Percentiles rank a stretch among this genome's conserved stretches.
These are phyloP conservation scores for Mycena galericulata DNA, from an alignment of 768 basidiomycete species.

Conservation along the genomic window DNA sequence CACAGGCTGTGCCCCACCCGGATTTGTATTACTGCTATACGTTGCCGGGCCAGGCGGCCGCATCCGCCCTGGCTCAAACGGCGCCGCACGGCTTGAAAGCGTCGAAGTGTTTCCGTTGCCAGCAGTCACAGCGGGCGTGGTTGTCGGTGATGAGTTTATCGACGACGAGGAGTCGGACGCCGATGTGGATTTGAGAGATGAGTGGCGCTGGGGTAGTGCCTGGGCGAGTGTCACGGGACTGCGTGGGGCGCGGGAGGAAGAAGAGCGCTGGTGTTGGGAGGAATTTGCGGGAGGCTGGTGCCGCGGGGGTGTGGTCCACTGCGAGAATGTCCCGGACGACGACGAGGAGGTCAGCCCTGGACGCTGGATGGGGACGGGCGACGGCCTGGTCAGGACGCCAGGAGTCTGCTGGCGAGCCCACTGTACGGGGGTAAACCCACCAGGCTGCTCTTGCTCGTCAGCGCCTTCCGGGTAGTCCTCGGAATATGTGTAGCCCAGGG, in stretches of 20 bases:
- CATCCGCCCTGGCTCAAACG: constrained; percentile 61
- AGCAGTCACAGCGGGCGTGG: constrained; percentile 35
- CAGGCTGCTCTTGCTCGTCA: constrained; percentile 13
- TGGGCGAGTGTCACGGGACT: constrained; percentile 38
- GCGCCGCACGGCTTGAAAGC: constrained; percentile 65
- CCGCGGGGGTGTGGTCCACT: constrained; percentile 23
- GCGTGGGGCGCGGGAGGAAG: constrained; percentile 40
- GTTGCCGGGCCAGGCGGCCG: background rate
- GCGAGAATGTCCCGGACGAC: constrained; percentile 14
- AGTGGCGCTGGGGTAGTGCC: constrained; percentile 41
- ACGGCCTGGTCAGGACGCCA: constrained; percentile 11
- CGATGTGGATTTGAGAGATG: constrained; percentile 42
- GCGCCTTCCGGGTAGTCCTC: constrained; percentile 42
- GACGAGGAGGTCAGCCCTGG: constrained; percentile 11
- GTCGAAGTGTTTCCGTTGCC: constrained; percentile 43
- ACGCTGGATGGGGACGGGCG: constrained; percentile 31
- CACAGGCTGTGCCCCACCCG: background rate
- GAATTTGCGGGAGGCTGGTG: constrained; percentile 24
- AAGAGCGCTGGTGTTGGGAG: constrained; percentile 38
- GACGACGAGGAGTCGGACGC: constrained; percentile 36
- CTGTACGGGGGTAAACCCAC: background rate
- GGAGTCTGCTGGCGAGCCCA: constrained; percentile 20
- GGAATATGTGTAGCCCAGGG: constrained; percentile 32
- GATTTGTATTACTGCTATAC: background rate
- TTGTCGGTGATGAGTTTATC: constrained; percentile 31